Percentiles rank a stretch among this genome's conserved stretches.
Conservation (phyloP, 2,329 filamentous ascomycete genomes). For the Cercospora berteroae region DNA sequence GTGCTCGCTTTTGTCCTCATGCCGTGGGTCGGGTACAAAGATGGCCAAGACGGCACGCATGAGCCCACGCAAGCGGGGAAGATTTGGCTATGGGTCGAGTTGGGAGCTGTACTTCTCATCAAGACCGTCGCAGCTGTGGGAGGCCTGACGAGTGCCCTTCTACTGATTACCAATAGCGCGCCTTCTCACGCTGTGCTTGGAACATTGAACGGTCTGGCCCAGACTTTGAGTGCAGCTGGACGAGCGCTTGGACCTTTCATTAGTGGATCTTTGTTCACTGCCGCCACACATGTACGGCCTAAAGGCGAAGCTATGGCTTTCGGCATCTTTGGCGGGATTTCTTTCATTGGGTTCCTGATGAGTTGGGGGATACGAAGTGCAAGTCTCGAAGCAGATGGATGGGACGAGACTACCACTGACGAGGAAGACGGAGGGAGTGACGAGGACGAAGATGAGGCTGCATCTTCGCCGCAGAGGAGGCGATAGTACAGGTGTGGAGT, state of each 20-base stretch:
- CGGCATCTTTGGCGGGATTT: conserved; percentile 80
- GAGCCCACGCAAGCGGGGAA: conserved; percentile 58
- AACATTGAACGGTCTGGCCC: conserved; percentile 87
- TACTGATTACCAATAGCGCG: conserved; percentile 90
- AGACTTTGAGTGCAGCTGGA: conserved; percentile 87
- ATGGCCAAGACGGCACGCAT: conserved; percentile 47
- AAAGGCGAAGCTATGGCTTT: conserved; percentile 86
- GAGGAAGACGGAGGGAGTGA: conserved; percentile 41
- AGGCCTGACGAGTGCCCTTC: conserved; percentile 82
- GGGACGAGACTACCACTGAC: conserved; percentile 46
- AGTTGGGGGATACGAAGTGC: conserved; percentile 73
- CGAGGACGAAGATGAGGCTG: not conserved
- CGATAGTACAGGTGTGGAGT: not conserved
- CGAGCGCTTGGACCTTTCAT: conserved; percentile 85
- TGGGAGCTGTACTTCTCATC: conserved; percentile 76
- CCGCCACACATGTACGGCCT: conserved; percentile 68
- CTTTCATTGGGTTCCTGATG: conserved; percentile 74
- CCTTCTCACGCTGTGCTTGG: conserved; percentile 82
- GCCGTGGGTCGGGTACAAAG: conserved; percentile 82
- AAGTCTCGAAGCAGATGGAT: conserved; percentile 59
- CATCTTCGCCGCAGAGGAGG: conserved; percentile 19
- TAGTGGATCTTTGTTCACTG: conserved; percentile 80
- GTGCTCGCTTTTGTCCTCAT: conserved; percentile 80
- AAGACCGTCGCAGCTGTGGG: conserved; percentile 91
- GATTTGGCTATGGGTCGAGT: conserved; percentile 72